A percentile compares a stretch with the other conserved stretches of the same genome.
Evolutionary conservation across 1,284 basidiomycete genomes (phyloP).

Genomic region (Rhodotorula sp.): DNA sequence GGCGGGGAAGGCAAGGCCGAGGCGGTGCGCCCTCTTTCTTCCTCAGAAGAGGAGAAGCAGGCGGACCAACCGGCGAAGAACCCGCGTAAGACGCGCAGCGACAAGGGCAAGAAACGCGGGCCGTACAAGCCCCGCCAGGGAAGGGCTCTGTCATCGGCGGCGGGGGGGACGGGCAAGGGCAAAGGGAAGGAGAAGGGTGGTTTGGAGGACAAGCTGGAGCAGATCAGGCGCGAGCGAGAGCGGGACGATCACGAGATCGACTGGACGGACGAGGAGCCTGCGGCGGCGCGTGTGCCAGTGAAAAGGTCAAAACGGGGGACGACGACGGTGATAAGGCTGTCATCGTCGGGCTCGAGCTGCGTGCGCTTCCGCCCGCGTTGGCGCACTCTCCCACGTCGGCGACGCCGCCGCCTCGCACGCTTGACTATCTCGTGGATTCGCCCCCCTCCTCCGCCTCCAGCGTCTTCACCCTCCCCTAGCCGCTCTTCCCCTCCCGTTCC

Average conservation of each 20-base stretch:
- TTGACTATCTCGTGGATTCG: not conserved
- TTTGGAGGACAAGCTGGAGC: too few species aligned
- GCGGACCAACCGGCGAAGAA: not conserved
- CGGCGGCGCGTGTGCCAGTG: not conserved
- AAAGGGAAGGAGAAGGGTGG: not conserved
- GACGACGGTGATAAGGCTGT: not conserved
- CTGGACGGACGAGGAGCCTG: not conserved
- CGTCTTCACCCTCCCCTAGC: not conserved
- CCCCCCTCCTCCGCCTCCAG: not conserved
- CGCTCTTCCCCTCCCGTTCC: not conserved
- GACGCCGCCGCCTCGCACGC: not conserved
- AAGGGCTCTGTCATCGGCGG: not conserved
- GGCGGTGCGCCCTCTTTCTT: not conserved
- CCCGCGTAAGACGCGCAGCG: constrained; percentile 3
- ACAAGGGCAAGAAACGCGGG: constrained; percentile 12
- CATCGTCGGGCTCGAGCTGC: not conserved
- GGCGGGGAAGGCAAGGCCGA: not conserved
- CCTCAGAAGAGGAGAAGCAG: not conserved
- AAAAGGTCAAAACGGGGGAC: not conserved
- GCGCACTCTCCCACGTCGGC: not conserved
- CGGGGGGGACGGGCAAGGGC: not conserved
- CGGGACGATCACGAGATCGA: not conserved
- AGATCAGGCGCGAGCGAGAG: not conserved
- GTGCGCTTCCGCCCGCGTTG: not conserved
- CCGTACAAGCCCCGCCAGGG: not conserved